These are phyloP conservation scores for Citrus inodora DNA, from an alignment of 345 rosid genomes.

Conservation along the genomic window DNA sequence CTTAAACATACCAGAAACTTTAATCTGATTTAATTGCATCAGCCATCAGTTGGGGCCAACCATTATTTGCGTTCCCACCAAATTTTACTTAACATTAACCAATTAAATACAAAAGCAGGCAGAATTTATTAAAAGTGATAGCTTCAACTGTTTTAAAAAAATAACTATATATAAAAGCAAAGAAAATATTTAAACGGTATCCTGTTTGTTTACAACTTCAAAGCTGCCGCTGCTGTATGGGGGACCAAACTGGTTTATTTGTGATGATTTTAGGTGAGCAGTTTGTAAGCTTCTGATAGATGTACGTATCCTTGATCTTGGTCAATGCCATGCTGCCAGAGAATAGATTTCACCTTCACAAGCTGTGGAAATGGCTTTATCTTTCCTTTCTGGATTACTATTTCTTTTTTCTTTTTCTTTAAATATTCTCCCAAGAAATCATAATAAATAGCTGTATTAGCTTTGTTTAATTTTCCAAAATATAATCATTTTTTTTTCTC, in stretches of 20 bases:
- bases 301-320: neutral
- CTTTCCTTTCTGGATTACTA: neutral
- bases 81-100: neutral
- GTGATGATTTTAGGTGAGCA: neutral
- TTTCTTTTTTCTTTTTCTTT: no score
- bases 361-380: constrained; percentile 9
- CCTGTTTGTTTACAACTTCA: neutral
- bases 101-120: neutral
- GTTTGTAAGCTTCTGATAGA: neutral
- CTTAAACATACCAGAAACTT: neutral
- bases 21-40: neutral
- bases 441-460: no score
- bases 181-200: no score
- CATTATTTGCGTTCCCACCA: neutral
- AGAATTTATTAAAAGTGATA: neutral
- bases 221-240: neutral
- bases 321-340: neutral
- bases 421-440: no score
- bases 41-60: no score
- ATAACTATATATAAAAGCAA: no score
- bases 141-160: neutral
- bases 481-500: no score
- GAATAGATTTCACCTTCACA: neutral
- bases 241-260: neutral
- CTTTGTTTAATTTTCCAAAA: no score